A percentile compares a stretch with the other conserved stretches of the same genome.
Evolutionary conservation across 345 rosid genomes (phyloP).

Genomic region (Aquilaria sinensis): DNA sequence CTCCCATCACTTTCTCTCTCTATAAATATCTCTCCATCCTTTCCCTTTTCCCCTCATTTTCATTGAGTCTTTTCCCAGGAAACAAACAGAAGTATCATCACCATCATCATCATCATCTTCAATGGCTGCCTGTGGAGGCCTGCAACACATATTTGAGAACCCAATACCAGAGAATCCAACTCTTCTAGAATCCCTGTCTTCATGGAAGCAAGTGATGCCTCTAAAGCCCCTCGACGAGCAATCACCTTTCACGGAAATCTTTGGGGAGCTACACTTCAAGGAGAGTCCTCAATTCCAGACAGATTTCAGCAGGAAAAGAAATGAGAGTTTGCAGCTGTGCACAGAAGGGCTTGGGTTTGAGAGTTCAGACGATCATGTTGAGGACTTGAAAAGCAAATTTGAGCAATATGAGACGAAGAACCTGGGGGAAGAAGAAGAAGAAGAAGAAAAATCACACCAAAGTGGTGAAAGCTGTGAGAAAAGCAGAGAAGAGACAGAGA

Average conservation of each 20-base stretch:
- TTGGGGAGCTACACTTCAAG: slow-evolving; percentile 70
- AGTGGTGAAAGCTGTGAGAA: not conserved
- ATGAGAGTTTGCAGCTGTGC: slow-evolving; percentile 68
- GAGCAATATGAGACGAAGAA: slow-evolving; percentile 23
- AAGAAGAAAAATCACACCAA: slow-evolving; percentile 9
- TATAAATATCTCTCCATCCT: not conserved
- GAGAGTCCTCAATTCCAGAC: slow-evolving; percentile 24
- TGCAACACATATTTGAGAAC: slow-evolving; percentile 62
- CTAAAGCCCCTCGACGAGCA: slow-evolving; percentile 23
- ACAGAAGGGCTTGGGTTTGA: slow-evolving; percentile 89
- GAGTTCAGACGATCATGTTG: slow-evolving; percentile 56
- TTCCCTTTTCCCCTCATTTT: not conserved
- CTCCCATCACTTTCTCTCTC: not conserved
- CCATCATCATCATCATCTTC: not conserved
- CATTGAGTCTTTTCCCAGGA: too few species aligned
- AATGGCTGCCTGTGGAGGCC: slow-evolving; percentile 75
- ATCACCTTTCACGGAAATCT: slow-evolving; percentile 58
- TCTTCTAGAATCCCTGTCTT: slow-evolving; percentile 45
- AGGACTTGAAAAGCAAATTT: slow-evolving; percentile 35
- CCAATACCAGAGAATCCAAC: slow-evolving; percentile 43
- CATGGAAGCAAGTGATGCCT: slow-evolving; percentile 56
- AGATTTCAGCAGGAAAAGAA: slow-evolving; percentile 27
- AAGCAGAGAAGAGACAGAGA: slow-evolving; percentile 3
- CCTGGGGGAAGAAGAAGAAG: slow-evolving; percentile 16
- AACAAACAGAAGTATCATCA: not conserved